Evolutionary conservation across 257 asterid genomes (phyloP), one percentile per base, ranked within the genome.

Genomic region (Galeopsis tetrahit): DNA sequence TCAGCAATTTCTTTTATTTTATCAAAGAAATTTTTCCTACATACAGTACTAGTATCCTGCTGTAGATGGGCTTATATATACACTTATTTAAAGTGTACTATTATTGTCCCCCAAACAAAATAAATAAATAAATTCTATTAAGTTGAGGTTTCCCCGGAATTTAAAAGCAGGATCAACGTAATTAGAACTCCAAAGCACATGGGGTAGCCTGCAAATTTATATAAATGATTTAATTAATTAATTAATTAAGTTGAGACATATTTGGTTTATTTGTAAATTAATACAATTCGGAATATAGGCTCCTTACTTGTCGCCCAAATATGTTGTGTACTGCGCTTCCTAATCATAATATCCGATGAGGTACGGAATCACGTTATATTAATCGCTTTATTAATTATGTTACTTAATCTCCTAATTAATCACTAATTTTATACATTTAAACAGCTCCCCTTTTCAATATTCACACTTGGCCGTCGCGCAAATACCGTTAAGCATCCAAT

Each of bases 221-320:
- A 8, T 13, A 49, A 46, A 66, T 48, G 60, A 10, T 48, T 48
- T n/a, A 48, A 48, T 66, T 34, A 44, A 32, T 66, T 34, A 44
- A 32, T 42, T 64, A 11, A 21, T 21, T 21, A 39, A 34, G 14
- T 68, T 51, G 63, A 52, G 73, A 61, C 82, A 72, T n/a, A n/a
- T 82, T 55, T 68, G 40, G 42, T 55, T 67, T 33, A 61, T 63
- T 72, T 2, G 61, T 55, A 55, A 55, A 69, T n/a, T n/a, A n/a
- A n/a, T 75, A 68, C 39, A 66, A 49, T 63, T 64, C 61, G 79
- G 81, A 76, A 80, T 75, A 76, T 76, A 72, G 79, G 74, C 58
- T 69, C 77, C 86, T 78, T 52, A 63, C 82, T 81, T 78, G 4
- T 52, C 61, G 76, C 68, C 21, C 61, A 74, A 52, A 60, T 60